Evolutionary conservation across 768 basidiomycete genomes (phyloP).

Genomic region (Omphalotus guepiniiformis): DNA sequence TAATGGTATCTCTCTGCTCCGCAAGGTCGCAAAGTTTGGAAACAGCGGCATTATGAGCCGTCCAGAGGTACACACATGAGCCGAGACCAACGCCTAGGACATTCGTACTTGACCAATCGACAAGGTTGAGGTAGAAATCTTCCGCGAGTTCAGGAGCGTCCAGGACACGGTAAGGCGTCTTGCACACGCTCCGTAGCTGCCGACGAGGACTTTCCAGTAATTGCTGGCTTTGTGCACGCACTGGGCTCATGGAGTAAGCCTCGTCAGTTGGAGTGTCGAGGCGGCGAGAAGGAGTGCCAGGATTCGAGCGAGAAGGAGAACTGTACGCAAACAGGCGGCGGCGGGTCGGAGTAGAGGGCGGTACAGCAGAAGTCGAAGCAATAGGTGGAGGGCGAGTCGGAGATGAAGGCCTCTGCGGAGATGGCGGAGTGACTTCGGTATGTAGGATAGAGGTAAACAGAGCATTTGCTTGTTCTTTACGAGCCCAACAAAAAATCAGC

Average conservation of each 20-base stretch:
- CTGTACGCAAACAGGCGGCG: conserved; percentile 68
- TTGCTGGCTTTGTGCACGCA: conserved; percentile 75
- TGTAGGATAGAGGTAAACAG: conserved; percentile 76
- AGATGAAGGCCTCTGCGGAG: conserved; percentile 58
- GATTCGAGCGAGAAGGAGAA: conserved; percentile 56
- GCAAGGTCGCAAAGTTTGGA: conserved; percentile 85
- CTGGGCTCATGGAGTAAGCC: conserved; percentile 87
- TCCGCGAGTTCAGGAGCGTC: conserved; percentile 97
- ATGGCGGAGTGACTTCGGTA: conserved; percentile 72
- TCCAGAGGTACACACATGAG: conserved; percentile 94
- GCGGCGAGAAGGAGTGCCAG: conserved; percentile 47
- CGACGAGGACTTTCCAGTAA: conserved; percentile 84
- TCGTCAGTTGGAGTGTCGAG: conserved; percentile 86
- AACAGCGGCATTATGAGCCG: conserved; percentile 88
- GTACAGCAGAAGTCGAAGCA: conserved; percentile 33
- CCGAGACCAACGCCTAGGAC: conserved; percentile 92
- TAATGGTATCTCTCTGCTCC: conserved; percentile 66
- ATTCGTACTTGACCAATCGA: conserved; percentile 96
- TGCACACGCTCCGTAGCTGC: conserved; percentile 77
- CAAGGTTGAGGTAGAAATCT: conserved; percentile 97
- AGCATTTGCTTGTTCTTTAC: conserved; percentile 76
- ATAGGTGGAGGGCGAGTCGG: conserved; percentile 46
- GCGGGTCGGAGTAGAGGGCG: conserved; percentile 48
- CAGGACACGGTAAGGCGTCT: conserved; percentile 94
- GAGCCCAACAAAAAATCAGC: not conserved